Conservation (phyloP, 2,329 filamentous ascomycete species). For the Exophiala bonariae region DNA sequence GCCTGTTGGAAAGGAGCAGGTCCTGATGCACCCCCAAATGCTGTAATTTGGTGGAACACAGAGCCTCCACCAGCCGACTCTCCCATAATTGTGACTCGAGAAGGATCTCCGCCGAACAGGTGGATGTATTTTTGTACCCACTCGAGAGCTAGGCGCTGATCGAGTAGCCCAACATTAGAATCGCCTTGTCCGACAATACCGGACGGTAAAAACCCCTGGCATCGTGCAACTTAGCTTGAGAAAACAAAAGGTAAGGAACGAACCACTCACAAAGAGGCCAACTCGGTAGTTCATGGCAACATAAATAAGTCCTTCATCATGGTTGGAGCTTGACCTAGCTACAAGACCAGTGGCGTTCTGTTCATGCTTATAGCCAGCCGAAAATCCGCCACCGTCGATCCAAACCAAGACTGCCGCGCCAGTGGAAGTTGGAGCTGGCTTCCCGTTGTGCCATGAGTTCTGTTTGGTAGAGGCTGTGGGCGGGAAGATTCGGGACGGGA, state of each 20-base stretch:
- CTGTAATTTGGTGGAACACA: constrained; percentile 25
- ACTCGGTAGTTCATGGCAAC: constrained; percentile 41
- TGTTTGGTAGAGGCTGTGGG: constrained; percentile 33
- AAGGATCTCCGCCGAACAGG: constrained; percentile 35
- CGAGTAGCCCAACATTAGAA: constrained; percentile 44
- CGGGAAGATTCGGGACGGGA: constrained; percentile 32
- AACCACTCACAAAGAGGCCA: constrained; percentile 50
- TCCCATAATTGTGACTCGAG: constrained; percentile 39
- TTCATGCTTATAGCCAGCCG: constrained; percentile 33
- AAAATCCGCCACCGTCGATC: constrained; percentile 42
- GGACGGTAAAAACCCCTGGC: constrained; percentile 9
- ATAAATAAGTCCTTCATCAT: constrained; percentile 35
- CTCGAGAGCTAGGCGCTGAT: constrained; percentile 43
- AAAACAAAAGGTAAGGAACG: no score
- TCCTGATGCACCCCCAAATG: constrained; percentile 20
- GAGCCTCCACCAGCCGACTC: constrained; percentile 38
- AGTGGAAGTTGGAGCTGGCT: no score
- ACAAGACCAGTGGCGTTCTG: constrained; percentile 42
- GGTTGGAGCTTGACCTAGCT: constrained; percentile 40
- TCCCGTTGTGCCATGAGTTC: constrained; percentile 29
- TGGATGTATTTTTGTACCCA: constrained; percentile 40
- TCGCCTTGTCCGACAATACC: constrained; percentile 34
- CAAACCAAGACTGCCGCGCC: constrained; percentile 41
- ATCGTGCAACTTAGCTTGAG: neutral
- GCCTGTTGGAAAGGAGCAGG: constrained; percentile 30